Evolutionary conservation across 768 basidiomycete species (phyloP).

Genomic region (Rhodotorula sphaerocarpa): DNA sequence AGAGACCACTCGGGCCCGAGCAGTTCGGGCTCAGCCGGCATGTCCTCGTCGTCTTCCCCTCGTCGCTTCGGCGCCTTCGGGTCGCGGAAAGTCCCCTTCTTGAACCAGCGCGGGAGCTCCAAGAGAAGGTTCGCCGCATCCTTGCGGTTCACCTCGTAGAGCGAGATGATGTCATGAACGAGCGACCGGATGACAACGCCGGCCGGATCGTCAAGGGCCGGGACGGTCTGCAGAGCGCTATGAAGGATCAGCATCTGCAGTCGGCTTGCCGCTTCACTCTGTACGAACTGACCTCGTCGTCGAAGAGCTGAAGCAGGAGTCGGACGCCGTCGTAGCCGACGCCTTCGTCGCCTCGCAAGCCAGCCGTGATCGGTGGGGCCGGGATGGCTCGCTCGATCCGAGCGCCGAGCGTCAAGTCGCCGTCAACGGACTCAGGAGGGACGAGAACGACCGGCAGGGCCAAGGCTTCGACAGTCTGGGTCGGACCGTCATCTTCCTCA

Average conservation of each 20-base stretch:
- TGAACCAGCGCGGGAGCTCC: slow-evolving; percentile 75
- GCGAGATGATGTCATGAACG: slow-evolving; percentile 67
- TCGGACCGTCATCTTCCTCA: slow-evolving; percentile 47
- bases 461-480: slow-evolving; percentile 48
- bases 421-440: slow-evolving; percentile 76
- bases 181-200: slow-evolving; percentile 56
- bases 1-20: slow-evolving; percentile 66
- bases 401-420: slow-evolving; percentile 48
- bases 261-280: no score
- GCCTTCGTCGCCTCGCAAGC: slow-evolving; percentile 58
- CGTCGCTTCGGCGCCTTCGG: not conserved
- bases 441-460: slow-evolving; percentile 70
- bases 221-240: slow-evolving; percentile 16
- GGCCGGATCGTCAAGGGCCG: slow-evolving; percentile 17
- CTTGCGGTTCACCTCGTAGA: slow-evolving; percentile 93
- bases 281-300: slow-evolving; percentile 68
- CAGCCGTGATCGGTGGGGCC: slow-evolving; percentile 13
- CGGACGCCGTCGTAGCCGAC: slow-evolving; percentile 45
- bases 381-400: slow-evolving; percentile 8
- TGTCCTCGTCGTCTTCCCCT: slow-evolving; percentile 39
- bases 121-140: slow-evolving; percentile 81
- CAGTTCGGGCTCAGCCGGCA: slow-evolving; percentile 49
- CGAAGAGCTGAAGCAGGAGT: slow-evolving; percentile 21
- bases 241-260: no score
- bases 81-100: slow-evolving; percentile 65